Percentiles rank a stretch among this genome's conserved stretches.
Evolutionary conservation across 2,329 filamentous ascomycete species (phyloP).

Genomic region (Penicillium vulpinum): DNA sequence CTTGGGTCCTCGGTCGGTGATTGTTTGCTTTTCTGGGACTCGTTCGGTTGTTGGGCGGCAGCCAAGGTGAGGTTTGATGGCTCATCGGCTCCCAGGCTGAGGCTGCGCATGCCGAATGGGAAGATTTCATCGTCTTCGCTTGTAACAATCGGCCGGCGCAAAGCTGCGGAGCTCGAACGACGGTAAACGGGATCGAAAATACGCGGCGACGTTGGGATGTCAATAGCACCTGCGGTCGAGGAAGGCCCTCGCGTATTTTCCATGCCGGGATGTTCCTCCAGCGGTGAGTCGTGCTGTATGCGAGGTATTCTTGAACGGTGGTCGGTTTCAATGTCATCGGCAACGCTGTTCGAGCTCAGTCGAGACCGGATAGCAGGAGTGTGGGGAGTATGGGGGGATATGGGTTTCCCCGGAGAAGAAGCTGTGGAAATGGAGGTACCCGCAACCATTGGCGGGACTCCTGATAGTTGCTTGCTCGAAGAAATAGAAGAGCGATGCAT

Average conservation of each 20-base stretch:
- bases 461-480: slow-evolving; percentile 70
- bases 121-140: slow-evolving; percentile 49
- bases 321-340: slow-evolving; percentile 59
- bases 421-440: slow-evolving; percentile 76
- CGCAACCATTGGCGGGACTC: slow-evolving; percentile 60
- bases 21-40: slow-evolving; percentile 24
- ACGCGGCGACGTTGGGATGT: slow-evolving; percentile 51
- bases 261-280: slow-evolving; percentile 40
- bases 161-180: slow-evolving; percentile 48
- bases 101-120: slow-evolving; percentile 48
- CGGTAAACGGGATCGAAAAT: slow-evolving; percentile 43
- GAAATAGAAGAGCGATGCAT: slow-evolving; percentile 80
- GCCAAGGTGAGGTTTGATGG: slow-evolving; percentile 34
- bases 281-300: slow-evolving; percentile 32
- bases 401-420: slow-evolving; percentile 84
- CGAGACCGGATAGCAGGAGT: slow-evolving; percentile 91
- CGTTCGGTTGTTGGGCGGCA: slow-evolving; percentile 36
- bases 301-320: slow-evolving; percentile 33
- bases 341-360: slow-evolving; percentile 86
- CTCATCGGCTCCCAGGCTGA: slow-evolving; percentile 48
- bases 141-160: slow-evolving; percentile 36
- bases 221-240: slow-evolving; percentile 46
- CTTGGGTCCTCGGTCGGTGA: slow-evolving; percentile 23
- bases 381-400: slow-evolving; percentile 88
- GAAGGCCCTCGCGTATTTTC: slow-evolving; percentile 36